Percentiles rank a stretch among this genome's conserved stretches.
phyloP scores from a whole-genome alignment of 1,284 basidiomycete species.

The Caloboletus inedulis region DNA sequence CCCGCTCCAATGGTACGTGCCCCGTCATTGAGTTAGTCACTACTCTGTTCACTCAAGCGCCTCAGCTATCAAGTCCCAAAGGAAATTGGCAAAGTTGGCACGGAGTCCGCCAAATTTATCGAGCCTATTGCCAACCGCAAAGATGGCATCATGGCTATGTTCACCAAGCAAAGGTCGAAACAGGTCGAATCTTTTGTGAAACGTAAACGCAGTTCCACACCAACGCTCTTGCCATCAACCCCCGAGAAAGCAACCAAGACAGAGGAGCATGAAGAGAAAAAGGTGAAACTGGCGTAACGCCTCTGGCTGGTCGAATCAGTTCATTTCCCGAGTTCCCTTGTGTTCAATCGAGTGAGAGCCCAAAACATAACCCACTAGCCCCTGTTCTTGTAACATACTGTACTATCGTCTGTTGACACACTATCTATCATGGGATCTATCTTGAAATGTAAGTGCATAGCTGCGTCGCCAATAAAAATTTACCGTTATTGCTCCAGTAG shows the following conservation, averaged over 20 bases:
- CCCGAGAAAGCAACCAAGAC: slow-evolving; percentile 2
- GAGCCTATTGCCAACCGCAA: slow-evolving; percentile 76
- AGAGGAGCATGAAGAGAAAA: slow-evolving; percentile 24
- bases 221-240: background rate
- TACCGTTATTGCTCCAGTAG: background rate
- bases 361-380: background rate
- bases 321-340: background rate
- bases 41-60: background rate
- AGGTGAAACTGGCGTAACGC: slow-evolving; percentile 17
- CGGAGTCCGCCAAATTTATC: slow-evolving; percentile 79
- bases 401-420: slow-evolving; percentile 3
- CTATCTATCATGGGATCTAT: background rate
- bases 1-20: slow-evolving; percentile 67
- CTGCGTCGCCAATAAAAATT: background rate
- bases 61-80: slow-evolving; percentile 83
- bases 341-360: background rate
- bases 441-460: background rate
- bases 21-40: background rate
- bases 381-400: slow-evolving; percentile 17
- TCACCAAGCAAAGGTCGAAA: slow-evolving; percentile 56
- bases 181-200: slow-evolving; percentile 22
- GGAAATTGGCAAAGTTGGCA: slow-evolving; percentile 90
- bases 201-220: slow-evolving; percentile 25
- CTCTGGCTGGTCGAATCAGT: background rate
- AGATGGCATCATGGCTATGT: slow-evolving; percentile 89